Percentiles rank a stretch among this genome's conserved stretches.
Conservation (phyloP, 106 monocot genomes). For the Dioscorea zingiberensis region DNA sequence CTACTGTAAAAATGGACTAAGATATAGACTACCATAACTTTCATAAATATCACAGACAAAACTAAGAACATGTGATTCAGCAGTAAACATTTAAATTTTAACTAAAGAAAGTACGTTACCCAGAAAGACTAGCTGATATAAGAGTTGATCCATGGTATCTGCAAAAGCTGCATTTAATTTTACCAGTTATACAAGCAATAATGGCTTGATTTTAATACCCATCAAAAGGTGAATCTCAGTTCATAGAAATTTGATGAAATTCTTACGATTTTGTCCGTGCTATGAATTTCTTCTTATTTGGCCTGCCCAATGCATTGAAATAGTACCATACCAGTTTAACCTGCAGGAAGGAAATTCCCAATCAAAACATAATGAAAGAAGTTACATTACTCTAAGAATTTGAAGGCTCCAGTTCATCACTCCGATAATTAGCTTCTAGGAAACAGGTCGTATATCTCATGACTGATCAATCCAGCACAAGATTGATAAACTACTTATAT, state of each 20-base stretch:
- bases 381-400: too few relatives aligned
- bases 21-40: too few relatives aligned
- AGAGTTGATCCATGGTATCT: conserved; percentile 98
- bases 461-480: too few relatives aligned
- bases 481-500: neutral
- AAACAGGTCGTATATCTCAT: neutral
- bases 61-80: neutral
- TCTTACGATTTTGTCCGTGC: conserved; percentile 85
- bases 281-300: conserved; percentile 98
- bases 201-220: neutral
- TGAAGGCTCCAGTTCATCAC: too few relatives aligned
- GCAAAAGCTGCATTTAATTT: conserved; percentile 13
- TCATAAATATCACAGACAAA: neutral
- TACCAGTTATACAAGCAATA: neutral
- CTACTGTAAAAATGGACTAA: too few relatives aligned
- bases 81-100: too few relatives aligned
- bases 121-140: conserved; percentile 91
- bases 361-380: neutral
- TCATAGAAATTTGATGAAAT: neutral
- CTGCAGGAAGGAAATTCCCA: conserved; percentile 29
- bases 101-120: conserved; percentile 35
- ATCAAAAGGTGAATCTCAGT: neutral
- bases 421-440: neutral
- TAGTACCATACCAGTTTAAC: conserved; percentile 99
- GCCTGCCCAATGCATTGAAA: conserved; percentile 92